Conservation (phyloP, 2,329 filamentous ascomycete genomes). For the Helotiales sp. region DNA sequence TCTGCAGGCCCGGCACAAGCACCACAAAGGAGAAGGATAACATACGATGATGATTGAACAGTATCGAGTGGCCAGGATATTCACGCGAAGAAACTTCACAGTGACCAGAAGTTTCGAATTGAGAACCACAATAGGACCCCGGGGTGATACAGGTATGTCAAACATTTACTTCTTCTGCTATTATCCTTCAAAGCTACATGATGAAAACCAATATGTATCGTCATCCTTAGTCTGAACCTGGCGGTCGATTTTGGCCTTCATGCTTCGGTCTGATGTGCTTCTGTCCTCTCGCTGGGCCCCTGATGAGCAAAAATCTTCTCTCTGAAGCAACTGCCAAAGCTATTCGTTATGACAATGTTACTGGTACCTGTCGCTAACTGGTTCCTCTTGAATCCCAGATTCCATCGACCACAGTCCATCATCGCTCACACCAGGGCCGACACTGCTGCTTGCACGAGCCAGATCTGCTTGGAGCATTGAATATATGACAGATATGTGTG, state of each 20-base stretch:
- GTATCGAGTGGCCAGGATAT: neutral
- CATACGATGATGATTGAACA: conserved; percentile 48
- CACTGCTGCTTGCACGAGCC: neutral
- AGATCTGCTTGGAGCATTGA: neutral
- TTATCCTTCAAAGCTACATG: conserved; percentile 49
- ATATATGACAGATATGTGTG: too few relatives aligned
- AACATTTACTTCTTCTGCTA: neutral
- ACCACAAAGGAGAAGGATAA: conserved; percentile 46
- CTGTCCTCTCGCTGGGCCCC: conserved; percentile 36
- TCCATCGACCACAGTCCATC: neutral
- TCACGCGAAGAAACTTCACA: too few relatives aligned
- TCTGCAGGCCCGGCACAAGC: conserved; percentile 28
- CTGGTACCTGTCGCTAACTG: too few relatives aligned
- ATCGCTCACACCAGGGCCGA: neutral
- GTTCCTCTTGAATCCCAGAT: neutral
- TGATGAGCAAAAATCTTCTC: conserved; percentile 56
- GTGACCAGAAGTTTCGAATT: too few relatives aligned
- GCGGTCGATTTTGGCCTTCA: conserved; percentile 33
- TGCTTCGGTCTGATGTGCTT: conserved; percentile 33
- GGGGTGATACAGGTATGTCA: conserved; percentile 1
- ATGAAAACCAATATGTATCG: conserved; percentile 83
- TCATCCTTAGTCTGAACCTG: conserved; percentile 92
- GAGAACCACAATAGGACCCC: too few relatives aligned
- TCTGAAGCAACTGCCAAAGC: conserved; percentile 39
- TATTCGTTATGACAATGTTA: too few relatives aligned